Conservation (phyloP, 225 moss, liverwort and hornwort genomes). For the Lunularia cruciata region DNA sequence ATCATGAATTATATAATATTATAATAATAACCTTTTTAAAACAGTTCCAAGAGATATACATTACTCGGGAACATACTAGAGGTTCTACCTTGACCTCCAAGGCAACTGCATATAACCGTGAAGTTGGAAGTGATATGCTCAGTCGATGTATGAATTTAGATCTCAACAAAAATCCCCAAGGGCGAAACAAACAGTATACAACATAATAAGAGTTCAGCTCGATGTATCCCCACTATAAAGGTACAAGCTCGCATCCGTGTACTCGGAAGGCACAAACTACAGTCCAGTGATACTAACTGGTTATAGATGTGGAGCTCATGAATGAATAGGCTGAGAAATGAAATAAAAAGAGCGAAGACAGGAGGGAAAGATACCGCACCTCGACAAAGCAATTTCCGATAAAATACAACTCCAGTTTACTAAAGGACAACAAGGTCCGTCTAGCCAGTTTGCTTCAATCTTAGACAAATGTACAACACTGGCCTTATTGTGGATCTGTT, state of each 20-base stretch:
- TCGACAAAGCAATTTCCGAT: slow-evolving; percentile 20
- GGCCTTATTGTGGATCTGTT: slow-evolving; percentile 30
- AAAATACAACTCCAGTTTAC: slow-evolving; percentile 26
- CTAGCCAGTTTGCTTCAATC: slow-evolving; percentile 25
- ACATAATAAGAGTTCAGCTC: slow-evolving; percentile 4
- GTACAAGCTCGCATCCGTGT: slow-evolving; percentile 3
- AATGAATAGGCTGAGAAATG: slow-evolving; percentile 8
- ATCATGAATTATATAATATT: no score
- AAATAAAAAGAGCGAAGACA: not conserved
- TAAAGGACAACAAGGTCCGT: slow-evolving; percentile 12
- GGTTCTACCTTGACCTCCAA: no score
- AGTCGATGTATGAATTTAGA: not conserved
- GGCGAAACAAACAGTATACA: slow-evolving; percentile 17
- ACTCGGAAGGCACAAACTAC: slow-evolving; percentile 10
- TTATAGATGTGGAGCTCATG: slow-evolving; percentile 14
- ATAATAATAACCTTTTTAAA: no score
- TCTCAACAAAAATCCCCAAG: slow-evolving; percentile 17
- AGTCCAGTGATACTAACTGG: slow-evolving; percentile 9
- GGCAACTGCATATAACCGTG: not conserved
- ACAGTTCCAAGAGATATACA: no score
- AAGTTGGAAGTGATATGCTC: not conserved
- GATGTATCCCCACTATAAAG: not conserved
- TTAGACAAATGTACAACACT: slow-evolving; percentile 31
- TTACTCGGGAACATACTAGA: no score
- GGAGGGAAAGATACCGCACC: slow-evolving; percentile 16